Base-by-base conservation (phyloP, 2,329 filamentous ascomycete species). In the Penicillium sp. region DNA sequence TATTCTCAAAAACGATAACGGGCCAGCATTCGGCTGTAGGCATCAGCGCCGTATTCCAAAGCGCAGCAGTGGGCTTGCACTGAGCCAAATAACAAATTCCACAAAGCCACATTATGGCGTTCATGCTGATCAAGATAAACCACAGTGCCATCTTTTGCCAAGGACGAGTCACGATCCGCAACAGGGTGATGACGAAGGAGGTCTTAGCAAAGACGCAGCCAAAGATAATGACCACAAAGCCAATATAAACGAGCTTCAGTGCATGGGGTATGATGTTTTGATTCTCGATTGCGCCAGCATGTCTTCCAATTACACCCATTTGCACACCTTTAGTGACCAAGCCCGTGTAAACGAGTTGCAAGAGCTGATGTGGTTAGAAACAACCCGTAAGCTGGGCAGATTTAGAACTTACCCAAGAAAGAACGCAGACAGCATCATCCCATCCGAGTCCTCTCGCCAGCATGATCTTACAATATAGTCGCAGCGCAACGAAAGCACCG, bases 161-260 rank as follows among this genome's bases (percentile, higher is more conserved):
- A 1, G 43, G 43, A 9, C n/a, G 7, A 21, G 43, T 53, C 14
- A 53, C 44, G 3, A 53, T 47, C 2, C 41, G 51, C 4, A 55
- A 29, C 10, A 55, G 19, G 2, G 53, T 55, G 5, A 55, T 55
- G 8, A 43, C 47, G 22, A 55, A 55, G 5, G 53, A 51, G 8
- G 47, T 37, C 21, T 55, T 55, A 9, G 46, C 48, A 16, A 55
- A 49, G 3, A 55, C 53, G n/a, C 47, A 55, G 7, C 53, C 47
- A 10, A 57, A 39, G 37, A 50, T 41, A 3, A 50, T 21, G 5
- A 55, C 47, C 45, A 55, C 41, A 50, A 55, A 48, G 19, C 49
- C 41, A n/a, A 52, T 52, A 24, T 52, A 52, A 6, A 52, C 24
- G 7, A 52, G 37, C 27, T 52, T 52, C n/a, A 52, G 39, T 31